Evolutionary conservation across 345 rosid species (phyloP), one percentile per base, ranked within the genome.

Genomic region (Arabis alpina): DNA sequence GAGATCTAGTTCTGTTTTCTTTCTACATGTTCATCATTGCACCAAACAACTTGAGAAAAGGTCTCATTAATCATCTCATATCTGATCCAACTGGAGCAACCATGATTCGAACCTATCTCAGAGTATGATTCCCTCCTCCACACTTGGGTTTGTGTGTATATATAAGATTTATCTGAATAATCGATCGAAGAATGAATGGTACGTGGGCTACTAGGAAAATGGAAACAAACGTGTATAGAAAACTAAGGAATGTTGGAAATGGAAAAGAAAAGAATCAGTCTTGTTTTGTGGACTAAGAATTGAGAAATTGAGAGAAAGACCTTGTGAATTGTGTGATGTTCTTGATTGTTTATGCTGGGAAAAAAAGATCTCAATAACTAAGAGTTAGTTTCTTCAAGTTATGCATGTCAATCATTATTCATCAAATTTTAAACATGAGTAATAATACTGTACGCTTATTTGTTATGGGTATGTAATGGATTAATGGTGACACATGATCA

Each of bases 41-140:
- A 56, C 98, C 94, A 51, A 87, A 89, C 64, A 82, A 84, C 24
- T 57, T 89, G 82, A 84, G 91, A 74, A 89, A 73, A 86, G 62
- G 73, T 81, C 93, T 93, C 58, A 79, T 93, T 73, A 85, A 82
- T 68, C 98, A 93, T 76, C 84, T 89, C 47, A 32, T 91, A 14
- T 89, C 91, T 43, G 97, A 91, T 73, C 98, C 97, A 60, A 86
- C 95, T 0, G 98, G 97, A 58, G 88, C 93, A 57, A 87, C 83
- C 58, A 91, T 93, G 98, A 83, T 93, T 65, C 86, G 83, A 83
- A 87, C 97, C 71, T 91, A 91, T 76, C 90, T 91, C 68, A 80
- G n/a, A 53, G 7, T 71, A 49, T 77, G 47, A 72, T 43, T 50
- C 41, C 19, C 67, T 58, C n/a, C 13, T 50, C 45, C 30, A 36